Evolutionary conservation across 345 rosid genomes (phyloP).

Genomic region (Moricandia arvensis): DNA sequence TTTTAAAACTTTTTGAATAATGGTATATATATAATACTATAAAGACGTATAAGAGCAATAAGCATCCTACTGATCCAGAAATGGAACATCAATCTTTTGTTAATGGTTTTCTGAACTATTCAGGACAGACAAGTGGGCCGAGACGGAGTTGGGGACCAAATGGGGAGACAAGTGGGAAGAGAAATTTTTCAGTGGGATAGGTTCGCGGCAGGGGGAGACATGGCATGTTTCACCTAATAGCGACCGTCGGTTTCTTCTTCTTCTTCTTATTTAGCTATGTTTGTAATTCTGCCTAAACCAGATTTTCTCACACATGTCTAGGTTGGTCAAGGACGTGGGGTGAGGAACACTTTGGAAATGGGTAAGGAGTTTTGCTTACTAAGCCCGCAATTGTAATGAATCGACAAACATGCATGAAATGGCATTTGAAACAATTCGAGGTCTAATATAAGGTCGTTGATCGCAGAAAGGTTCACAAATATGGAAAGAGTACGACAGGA

Average conservation of each 20-base stretch:
- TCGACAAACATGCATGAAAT: background rate
- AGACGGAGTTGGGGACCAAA: slow-evolving; percentile 94
- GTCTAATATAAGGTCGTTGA: slow-evolving; percentile 12
- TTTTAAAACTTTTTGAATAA: background rate
- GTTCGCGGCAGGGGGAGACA: slow-evolving; percentile 98
- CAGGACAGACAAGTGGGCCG: slow-evolving; percentile 99
- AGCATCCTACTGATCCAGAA: slow-evolving; percentile 2
- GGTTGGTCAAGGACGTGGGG: slow-evolving; percentile 99
- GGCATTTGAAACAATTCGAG: background rate
- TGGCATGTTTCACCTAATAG: slow-evolving; percentile 91
- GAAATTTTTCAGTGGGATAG: slow-evolving; percentile 89
- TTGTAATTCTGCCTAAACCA: background rate
- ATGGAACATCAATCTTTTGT: background rate
- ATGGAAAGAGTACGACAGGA: slow-evolving; percentile 91
- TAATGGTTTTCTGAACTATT: slow-evolving; percentile 32
- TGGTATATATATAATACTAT: background rate
- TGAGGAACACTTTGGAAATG: slow-evolving; percentile 96
- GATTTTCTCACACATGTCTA: slow-evolving; percentile 25
- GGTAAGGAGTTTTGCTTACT: slow-evolving; percentile 47
- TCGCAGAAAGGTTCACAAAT: slow-evolving; percentile 93
- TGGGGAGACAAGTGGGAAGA: slow-evolving; percentile 99
- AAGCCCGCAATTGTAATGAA: background rate
- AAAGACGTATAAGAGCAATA: background rate
- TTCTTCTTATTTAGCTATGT: slow-evolving; percentile 1
- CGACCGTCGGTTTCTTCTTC: slow-evolving; percentile 57